These are phyloP conservation scores for Trichocladium uniseriatum DNA, from an alignment of 495 filamentous ascomycete genomes.

Conservation along the genomic window DNA sequence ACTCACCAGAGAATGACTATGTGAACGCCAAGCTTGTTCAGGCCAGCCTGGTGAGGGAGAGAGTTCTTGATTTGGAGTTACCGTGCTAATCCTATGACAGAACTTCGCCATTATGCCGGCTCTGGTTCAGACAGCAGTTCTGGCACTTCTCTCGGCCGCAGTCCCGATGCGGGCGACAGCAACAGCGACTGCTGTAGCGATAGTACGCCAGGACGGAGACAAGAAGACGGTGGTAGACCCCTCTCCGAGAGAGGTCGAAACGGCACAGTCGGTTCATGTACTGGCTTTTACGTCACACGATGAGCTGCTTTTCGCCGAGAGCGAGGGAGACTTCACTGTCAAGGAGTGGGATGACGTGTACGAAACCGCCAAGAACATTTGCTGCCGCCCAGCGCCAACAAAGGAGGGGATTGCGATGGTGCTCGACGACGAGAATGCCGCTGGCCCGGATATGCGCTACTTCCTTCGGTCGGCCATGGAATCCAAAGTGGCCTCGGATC, in stretches of 20 bases:
- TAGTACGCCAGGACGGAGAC: slow-evolving; percentile 40
- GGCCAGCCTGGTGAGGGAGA: slow-evolving; percentile 37
- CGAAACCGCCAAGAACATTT: slow-evolving; percentile 53
- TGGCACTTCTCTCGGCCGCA: slow-evolving; percentile 67
- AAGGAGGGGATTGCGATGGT: slow-evolving; percentile 40
- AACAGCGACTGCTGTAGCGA: slow-evolving; percentile 53
- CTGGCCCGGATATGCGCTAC: slow-evolving; percentile 40
- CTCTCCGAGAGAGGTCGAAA: slow-evolving; percentile 43
- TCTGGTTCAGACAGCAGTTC: slow-evolving; percentile 60
- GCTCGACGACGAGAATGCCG: slow-evolving; percentile 32
- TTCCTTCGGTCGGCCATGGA: slow-evolving; percentile 58
- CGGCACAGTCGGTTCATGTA: slow-evolving; percentile 62
- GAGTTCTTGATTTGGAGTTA: neutral
- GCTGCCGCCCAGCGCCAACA: slow-evolving; percentile 39
- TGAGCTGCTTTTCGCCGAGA: slow-evolving; percentile 69
- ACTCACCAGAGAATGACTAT: slow-evolving; percentile 46
- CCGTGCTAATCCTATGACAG: slow-evolving; percentile 35
- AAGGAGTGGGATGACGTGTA: slow-evolving; percentile 67
- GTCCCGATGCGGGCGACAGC: slow-evolving; percentile 65
- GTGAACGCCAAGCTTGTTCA: slow-evolving; percentile 43
- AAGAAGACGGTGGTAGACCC: slow-evolving; percentile 45
- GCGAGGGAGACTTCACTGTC: slow-evolving; percentile 68
- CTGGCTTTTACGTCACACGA: slow-evolving; percentile 67
- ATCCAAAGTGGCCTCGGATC: slow-evolving; percentile 46
- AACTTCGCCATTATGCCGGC: slow-evolving; percentile 65